Evolutionary conservation across 2,329 filamentous ascomycete species (phyloP), one percentile per base, ranked within the genome.

Genomic region (Scortechinia acanthostroma): DNA sequence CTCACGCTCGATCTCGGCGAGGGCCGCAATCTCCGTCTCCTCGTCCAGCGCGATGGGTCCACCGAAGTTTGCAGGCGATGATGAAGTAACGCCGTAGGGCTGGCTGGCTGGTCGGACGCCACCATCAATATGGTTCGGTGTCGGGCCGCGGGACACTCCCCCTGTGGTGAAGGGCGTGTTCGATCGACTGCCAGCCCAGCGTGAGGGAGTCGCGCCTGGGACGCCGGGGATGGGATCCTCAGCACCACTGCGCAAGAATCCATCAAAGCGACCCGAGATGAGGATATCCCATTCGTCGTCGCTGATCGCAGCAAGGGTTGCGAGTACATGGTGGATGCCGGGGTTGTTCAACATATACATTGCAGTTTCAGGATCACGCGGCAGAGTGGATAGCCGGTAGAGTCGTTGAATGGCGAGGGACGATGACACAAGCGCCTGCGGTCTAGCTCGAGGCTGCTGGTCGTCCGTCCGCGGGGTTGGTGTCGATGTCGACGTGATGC

Each of bases 221-320:
- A 30, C 25, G 10, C 10, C 10, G 6, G 35, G 35, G 17, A 19
- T 19, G 13, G 35, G 13, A 19, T 40, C 35, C 20, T 84, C 79
- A 13, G 77, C 78, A 16, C 80, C 80, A 49, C 77, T 81, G 63
- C 80, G 79, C 6, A 84, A 64, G 57, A 84, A 84, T 2, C 80
- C 80, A 50, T 83, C 80, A 53, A 84, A 84, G 22, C 80, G 74
- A 21, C 80, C 80, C 1, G 80, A 83, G 22, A 78, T 74, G 16
- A 84, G 64, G 22, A 84, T 82, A 3, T 84, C 80, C 80, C 80
- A 84, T 58, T 84, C 80, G 23, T 76, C 73, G 47, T 76, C 72
- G 45, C 74, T 80, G 45, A 84, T 77, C 3, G 78, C 79, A 2
- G 80, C 74, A 14, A 84, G 61, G 0, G 80, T 83, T 16, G 78